These are phyloP conservation scores for Exserohilum turcica DNA, from an alignment of 2,329 filamentous ascomycete species.

Conservation along the genomic window DNA sequence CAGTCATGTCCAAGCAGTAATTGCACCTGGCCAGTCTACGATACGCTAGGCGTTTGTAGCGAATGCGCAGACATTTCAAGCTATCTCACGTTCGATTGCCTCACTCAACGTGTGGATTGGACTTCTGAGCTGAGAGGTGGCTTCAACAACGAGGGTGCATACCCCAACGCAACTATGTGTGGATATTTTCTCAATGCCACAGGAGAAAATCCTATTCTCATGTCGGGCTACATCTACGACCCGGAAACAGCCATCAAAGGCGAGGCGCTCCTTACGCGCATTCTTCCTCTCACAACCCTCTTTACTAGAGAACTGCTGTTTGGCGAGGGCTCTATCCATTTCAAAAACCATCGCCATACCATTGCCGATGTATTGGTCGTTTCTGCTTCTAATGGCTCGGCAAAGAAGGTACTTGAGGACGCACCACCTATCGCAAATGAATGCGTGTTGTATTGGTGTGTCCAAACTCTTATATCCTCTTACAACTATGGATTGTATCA, in stretches of 20 bases:
- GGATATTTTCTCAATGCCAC: slow-evolving; percentile 35
- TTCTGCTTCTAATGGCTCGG: slow-evolving; percentile 6
- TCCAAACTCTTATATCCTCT: slow-evolving; percentile 26
- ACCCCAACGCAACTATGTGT: slow-evolving; percentile 22
- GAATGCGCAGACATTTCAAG: slow-evolving; percentile 24
- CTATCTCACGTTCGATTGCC: slow-evolving; percentile 22
- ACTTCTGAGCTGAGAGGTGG: slow-evolving; percentile 5
- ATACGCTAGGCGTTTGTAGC: slow-evolving; percentile 32
- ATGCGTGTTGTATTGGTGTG: slow-evolving; percentile 33
- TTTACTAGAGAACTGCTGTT: slow-evolving; percentile 6
- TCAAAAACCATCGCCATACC: slow-evolving; percentile 16
- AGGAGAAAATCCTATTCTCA: slow-evolving; percentile 15
- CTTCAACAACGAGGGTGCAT: neutral
- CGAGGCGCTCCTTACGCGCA: slow-evolving; percentile 23
- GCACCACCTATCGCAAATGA: slow-evolving; percentile 21
- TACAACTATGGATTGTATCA: slow-evolving; percentile 20
- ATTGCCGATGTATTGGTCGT: slow-evolving; percentile 20
- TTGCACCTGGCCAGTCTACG: slow-evolving; percentile 29
- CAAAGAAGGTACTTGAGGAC: slow-evolving; percentile 13
- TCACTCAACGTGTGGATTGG: slow-evolving; percentile 23
- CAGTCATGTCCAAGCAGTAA: slow-evolving; percentile 26
- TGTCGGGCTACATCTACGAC: slow-evolving; percentile 22
- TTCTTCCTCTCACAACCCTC: slow-evolving; percentile 17
- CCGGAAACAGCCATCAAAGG: neutral
- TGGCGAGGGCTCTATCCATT: slow-evolving; percentile 25